Percentiles rank a stretch among this genome's conserved stretches.
Evolutionary conservation across 2,329 filamentous ascomycete genomes (phyloP).

Genomic region (Gaeumannomyces sp.): DNA sequence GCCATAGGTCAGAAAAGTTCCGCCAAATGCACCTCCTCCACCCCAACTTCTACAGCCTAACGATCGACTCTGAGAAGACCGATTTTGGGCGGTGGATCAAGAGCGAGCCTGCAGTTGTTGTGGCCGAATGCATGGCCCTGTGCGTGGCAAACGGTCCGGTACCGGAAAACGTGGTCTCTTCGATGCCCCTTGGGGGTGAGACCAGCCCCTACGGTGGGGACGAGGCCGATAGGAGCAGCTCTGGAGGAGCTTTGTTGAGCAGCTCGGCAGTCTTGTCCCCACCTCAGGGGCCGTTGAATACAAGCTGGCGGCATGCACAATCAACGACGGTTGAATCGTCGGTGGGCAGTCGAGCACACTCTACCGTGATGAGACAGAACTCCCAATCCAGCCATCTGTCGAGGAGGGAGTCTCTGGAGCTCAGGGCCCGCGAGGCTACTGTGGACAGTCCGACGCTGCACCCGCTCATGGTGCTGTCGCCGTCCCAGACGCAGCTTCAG

Average conservation of each 20-base stretch:
- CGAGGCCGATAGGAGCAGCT: slow-evolving; percentile 9
- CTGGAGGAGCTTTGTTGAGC: slow-evolving; percentile 30
- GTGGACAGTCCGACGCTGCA: slow-evolving; percentile 60
- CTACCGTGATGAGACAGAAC: slow-evolving; percentile 32
- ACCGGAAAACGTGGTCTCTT: background rate
- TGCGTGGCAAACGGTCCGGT: slow-evolving; percentile 29
- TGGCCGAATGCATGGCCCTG: slow-evolving; percentile 72
- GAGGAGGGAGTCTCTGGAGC: slow-evolving; percentile 38
- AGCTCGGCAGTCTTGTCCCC: slow-evolving; percentile 27
- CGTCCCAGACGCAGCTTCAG: slow-evolving; percentile 50
- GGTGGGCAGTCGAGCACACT: slow-evolving; percentile 31
- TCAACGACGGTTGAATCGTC: slow-evolving; percentile 42
- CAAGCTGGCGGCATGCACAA: slow-evolving; percentile 30
- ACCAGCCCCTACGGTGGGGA: slow-evolving; percentile 4
- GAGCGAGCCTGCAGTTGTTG: slow-evolving; percentile 71
- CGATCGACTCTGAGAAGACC: slow-evolving; percentile 71
- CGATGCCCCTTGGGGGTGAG: slow-evolving; percentile 9
- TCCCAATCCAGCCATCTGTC: slow-evolving; percentile 50
- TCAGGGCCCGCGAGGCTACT: slow-evolving; percentile 30
- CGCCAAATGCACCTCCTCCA: slow-evolving; percentile 68
- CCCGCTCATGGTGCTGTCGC: slow-evolving; percentile 39
- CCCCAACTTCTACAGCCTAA: slow-evolving; percentile 77
- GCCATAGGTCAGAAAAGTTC: slow-evolving; percentile 69
- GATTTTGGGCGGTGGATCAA: slow-evolving; percentile 74
- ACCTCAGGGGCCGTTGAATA: slow-evolving; percentile 30